Evolutionary conservation across 2,329 filamentous ascomycete genomes (phyloP), one percentile per base, ranked within the genome.

Genomic region (Penicillium hesseltinei): DNA sequence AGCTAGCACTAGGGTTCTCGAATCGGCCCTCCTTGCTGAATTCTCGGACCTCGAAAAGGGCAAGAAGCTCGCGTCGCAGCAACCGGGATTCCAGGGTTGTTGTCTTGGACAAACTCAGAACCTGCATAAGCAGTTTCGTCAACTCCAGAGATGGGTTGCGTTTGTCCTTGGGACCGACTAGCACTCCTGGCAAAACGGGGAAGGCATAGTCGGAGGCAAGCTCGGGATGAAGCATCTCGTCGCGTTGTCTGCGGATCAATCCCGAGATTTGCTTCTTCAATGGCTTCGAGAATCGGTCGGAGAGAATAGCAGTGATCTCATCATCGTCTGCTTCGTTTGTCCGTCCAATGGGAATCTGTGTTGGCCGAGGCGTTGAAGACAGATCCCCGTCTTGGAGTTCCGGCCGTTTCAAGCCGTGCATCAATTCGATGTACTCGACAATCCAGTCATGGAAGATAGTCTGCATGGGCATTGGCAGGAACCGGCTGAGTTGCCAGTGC

Each of bases 401-500:
- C 36, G 89, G 88, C 6, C 87, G 85, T 75, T 97, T 99, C 60
- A 92, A 82, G 13, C 81, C 78, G 69, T 97, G 92, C 92, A 99
- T 97, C 54, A 97, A 82, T 64, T 96, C 87, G 64, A 99, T 90
- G 74, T 97, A 99, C 71, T 96, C 91, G 15, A 96, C 86, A 3
- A 97, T 86, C 91, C 92, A 97, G 66, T 96, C 88, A 61, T 92
- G 85, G 79, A 99, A 99, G 10, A 88, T 84, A 0, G 88, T 83
- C 69, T 97, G 92, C 48, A 99, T 81, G 5, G 88, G 86, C 0
- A 79, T 73, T 0, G 95, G 94, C 1, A 99, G 77, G 73, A 97
- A 97, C 1, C 91, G 92, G 45, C 87, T 89, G 71, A 99, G 88
- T 73, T 99, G 94, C 95, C 95, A 99, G 75, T 96, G 90, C 92